phyloP scores from a whole-genome alignment of 176 grass and related monocot species.

The Olyra latifolia region DNA sequence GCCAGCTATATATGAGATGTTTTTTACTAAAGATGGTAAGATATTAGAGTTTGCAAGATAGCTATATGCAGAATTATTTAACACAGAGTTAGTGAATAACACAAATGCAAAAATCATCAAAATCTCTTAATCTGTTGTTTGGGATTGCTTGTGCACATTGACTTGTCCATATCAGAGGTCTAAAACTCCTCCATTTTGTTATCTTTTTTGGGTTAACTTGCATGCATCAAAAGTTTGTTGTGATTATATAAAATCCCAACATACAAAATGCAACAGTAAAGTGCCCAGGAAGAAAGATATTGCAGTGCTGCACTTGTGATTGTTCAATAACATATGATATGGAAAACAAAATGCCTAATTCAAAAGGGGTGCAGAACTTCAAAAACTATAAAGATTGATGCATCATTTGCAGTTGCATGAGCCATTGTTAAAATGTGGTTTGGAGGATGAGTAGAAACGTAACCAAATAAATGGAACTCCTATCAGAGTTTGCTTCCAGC shows the following conservation, averaged over 20 bases:
- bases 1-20: not conserved
- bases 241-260: not conserved
- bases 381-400: not conserved
- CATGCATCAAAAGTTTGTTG: not conserved
- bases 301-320: not conserved
- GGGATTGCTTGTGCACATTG: not conserved
- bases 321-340: not conserved
- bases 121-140: not conserved
- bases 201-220: constrained; percentile 9
- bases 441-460: not conserved
- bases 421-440: not conserved
- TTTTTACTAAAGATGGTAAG: constrained; percentile 1
- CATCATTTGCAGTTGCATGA: not conserved
- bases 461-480: not conserved
- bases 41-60: constrained; percentile 4
- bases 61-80: not conserved
- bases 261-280: not conserved
- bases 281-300: not conserved
- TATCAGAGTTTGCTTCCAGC: not conserved
- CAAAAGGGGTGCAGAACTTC: not conserved
- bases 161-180: not conserved
- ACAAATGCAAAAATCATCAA: not conserved
- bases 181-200: not conserved
- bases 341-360: not conserved
- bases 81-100: not conserved